phyloP scores from a whole-genome alignment of 331 rosid species.

The Quercus lobata region DNA sequence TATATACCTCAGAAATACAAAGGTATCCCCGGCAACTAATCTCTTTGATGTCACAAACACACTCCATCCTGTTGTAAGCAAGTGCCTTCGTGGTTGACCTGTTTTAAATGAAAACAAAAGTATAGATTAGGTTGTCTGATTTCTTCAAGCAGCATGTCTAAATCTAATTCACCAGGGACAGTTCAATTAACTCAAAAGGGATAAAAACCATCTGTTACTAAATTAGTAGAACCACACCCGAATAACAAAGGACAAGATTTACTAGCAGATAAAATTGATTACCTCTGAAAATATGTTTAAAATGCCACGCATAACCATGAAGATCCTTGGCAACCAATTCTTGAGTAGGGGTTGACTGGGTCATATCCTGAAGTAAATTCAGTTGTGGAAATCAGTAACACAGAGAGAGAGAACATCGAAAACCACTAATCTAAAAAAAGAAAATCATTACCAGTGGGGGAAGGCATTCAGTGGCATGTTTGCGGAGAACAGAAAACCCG shows the following conservation, averaged over 20 bases:
- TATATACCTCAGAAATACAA: conserved; percentile 71
- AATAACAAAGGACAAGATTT: conserved; percentile 3
- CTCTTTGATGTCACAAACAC: conserved; percentile 87
- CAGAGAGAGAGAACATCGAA: not conserved
- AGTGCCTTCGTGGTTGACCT: conserved; percentile 93
- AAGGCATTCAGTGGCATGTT: conserved; percentile 88
- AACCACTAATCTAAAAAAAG: not conserved
- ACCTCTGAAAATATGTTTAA: conserved; percentile 92
- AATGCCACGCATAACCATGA: conserved; percentile 84
- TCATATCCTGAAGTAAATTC: conserved; percentile 57
- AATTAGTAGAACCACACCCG: not conserved
- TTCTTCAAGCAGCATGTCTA: not conserved
- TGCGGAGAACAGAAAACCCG: conserved; percentile 82
- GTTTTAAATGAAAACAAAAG: conserved; percentile 16
- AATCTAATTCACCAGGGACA: not conserved
- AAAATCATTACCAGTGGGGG: conserved; percentile 59
- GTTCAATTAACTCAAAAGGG: not conserved
- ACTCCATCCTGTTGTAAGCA: conserved; percentile 97
- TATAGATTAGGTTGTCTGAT: not conserved
- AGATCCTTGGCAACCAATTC: conserved; percentile 86
- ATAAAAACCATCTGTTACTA: not conserved
- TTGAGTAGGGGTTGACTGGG: conserved; percentile 78
- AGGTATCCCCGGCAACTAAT: conserved; percentile 80
- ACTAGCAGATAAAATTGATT: conserved; percentile 2
- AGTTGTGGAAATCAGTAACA: not conserved